phyloP scores from a whole-genome alignment of 1,284 basidiomycete genomes.

The Coniophora puteana region DNA sequence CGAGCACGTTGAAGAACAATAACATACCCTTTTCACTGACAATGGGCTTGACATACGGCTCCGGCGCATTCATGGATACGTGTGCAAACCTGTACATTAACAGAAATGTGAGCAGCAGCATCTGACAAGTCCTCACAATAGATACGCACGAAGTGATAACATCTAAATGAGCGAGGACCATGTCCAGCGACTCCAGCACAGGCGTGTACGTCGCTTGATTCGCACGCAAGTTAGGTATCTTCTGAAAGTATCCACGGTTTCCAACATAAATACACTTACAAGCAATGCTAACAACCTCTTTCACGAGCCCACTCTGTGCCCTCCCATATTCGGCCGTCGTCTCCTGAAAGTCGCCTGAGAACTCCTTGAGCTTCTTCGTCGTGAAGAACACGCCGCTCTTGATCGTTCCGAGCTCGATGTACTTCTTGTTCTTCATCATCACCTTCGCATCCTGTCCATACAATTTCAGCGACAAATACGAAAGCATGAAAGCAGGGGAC shows the following conservation, averaged over 20 bases:
- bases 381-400: conserved; percentile 93
- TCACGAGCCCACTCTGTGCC: conserved; percentile 83
- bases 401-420: conserved; percentile 82
- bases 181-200: conserved; percentile 87
- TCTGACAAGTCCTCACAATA: not conserved
- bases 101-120: not conserved
- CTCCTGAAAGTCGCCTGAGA: conserved; percentile 75
- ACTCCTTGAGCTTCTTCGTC: conserved; percentile 72
- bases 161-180: conserved; percentile 86
- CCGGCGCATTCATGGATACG: conserved; percentile 83
- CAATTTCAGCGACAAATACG: too few species aligned
- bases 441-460: conserved; percentile 76
- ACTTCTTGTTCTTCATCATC: conserved; percentile 69
- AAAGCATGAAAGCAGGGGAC: too few species aligned
- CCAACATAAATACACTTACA: conserved; percentile 45
- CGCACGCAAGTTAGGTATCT: too few species aligned
- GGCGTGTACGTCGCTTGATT: conserved; percentile 82
- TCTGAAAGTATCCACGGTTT: not conserved
- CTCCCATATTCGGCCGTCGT: conserved; percentile 68
- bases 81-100: conserved; percentile 71
- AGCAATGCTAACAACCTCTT: conserved; percentile 91
- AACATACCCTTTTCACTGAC: conserved; percentile 67
- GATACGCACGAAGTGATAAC: conserved; percentile 77
- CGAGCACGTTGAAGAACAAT: not conserved
- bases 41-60: conserved; percentile 83